Base-by-base conservation (phyloP, 768 basidiomycete species). In the Dacryopinax primogenitus region DNA sequence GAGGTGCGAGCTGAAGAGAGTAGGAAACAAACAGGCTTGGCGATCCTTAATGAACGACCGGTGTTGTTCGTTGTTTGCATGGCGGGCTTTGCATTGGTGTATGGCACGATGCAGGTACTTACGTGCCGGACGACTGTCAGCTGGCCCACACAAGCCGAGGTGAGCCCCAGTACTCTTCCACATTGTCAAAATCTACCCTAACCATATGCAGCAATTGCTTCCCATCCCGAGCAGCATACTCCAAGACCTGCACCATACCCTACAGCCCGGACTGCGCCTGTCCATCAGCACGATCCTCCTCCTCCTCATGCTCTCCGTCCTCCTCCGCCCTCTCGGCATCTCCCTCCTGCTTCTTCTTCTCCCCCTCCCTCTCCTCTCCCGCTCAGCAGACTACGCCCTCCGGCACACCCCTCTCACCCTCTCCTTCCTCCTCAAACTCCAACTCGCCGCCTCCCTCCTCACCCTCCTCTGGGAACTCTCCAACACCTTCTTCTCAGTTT, bases 41-140 rank as follows among this genome's bases (percentile, higher is more conserved):
- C 51, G 51, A 32, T 58, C 51, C 26, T 58, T 30, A 58, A 58
- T 30, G 51, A 58, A 30, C 51, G 51, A 3, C 51, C 51, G 51
- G 13, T 58, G 13, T 21, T 58, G 13, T 30, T 58, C 30, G 11
- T 21, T 6, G 3, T 13, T 6, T 23, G 3, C 4, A 32, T 58
- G 51, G 13, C 15, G 4, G 13, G 9, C 26, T 58, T 32, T 15
- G 51, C 13, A 11, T 3, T 18, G 15, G 13, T 58, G 51, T 58
- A 58, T 21, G 51, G 51, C 26, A 18, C 18, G 23, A 13, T 58
- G 51, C 51, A 58, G 26, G 26, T 32, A 2, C 26, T 58, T 21
- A 28, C 32, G 13, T 3, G 13, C 4, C 23, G 51, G 51, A 58
- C 9, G 3, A 7, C 13, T 13, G 51, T 58, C 13, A 9, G 26